Base-by-base conservation (phyloP, 345 rosid genomes). In the Euphorbia peplus region DNA sequence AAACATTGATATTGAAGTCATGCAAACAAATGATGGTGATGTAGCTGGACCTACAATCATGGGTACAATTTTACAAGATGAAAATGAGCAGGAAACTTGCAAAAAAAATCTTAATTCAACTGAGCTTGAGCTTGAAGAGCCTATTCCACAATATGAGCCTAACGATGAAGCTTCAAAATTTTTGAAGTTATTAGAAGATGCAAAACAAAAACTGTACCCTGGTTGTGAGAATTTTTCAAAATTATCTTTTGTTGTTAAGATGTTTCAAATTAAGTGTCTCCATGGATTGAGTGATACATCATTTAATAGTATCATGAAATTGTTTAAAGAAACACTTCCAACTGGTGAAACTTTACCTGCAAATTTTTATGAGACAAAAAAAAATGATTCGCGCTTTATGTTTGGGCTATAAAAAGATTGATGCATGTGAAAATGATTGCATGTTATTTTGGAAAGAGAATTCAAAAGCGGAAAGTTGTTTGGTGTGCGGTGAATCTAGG, bases 201-300 rank as follows among this genome's bases (percentile, higher is more conserved):
- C 19, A 4, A 32, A 71, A 18, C 19, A 62, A 28, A 9, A 30
- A 4, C 37, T 61, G 9, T 63, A 52, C 26, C 41, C 64, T 12
- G 52, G 32, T 16, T 63, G 53, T 39, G 52, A 48, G 0, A 61
- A 51, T 0, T 63, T 29, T 52, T 24, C 68, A 26, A 63, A 41
- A 8, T 14, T 71, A 10, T 63, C 56, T 0, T 53, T 71, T 26
- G 5, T 64, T 1, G 22, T 70, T 1, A 50, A 44, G 6, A 26
- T 70, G 21, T 39, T 62, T 16, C 42, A 57, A 4, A 41, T 68
- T 16, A 70, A 70, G 28, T 35, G 16, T 13, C 50, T 70, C 16
- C 5, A 25, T 62, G 51, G 52, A 53, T 22, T 53, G 28, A 53
- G 57, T 8, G 57, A 53, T 53, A 6, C 22, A 53, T 10, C 11